phyloP scores from a whole-genome alignment of 805 yeast species.

The Pichia kluyveri region DNA sequence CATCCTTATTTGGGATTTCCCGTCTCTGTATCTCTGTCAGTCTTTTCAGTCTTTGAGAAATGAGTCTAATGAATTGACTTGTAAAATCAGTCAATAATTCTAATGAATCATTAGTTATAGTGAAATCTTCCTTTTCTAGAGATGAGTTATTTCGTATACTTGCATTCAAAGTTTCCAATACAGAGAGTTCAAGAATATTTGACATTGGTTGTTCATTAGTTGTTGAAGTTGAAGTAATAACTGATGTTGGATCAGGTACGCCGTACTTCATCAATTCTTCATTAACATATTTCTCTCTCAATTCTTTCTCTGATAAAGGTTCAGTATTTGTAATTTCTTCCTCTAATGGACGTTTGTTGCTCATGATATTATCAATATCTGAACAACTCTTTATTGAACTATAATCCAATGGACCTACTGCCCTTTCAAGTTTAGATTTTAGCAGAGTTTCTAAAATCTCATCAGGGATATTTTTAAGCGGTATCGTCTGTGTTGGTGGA shows the following conservation, averaged over 20 bases:
- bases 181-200: not conserved
- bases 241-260: not conserved
- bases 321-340: too few species aligned
- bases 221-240: not conserved
- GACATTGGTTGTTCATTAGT: slow-evolving; percentile 2
- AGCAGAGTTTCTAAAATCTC: not conserved
- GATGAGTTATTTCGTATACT: not conserved
- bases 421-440: too few species aligned
- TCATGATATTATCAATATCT: too few species aligned
- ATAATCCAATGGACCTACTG: too few species aligned
- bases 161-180: not conserved
- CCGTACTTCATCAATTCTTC: not conserved
- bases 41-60: slow-evolving; percentile 36
- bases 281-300: not conserved
- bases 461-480: not conserved
- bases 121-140: not conserved
- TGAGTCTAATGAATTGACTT: slow-evolving; percentile 27
- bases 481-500: too few species aligned
- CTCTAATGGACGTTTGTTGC: too few species aligned
- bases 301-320: too few species aligned
- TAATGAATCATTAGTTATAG: not conserved
- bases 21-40: slow-evolving; percentile 55
- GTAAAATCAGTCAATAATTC: slow-evolving; percentile 16
- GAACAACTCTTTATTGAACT: too few species aligned
- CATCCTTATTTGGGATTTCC: slow-evolving; percentile 41